phyloP scores from a whole-genome alignment of 495 filamentous ascomycete species.

The Talaromyces nanjingensis region DNA sequence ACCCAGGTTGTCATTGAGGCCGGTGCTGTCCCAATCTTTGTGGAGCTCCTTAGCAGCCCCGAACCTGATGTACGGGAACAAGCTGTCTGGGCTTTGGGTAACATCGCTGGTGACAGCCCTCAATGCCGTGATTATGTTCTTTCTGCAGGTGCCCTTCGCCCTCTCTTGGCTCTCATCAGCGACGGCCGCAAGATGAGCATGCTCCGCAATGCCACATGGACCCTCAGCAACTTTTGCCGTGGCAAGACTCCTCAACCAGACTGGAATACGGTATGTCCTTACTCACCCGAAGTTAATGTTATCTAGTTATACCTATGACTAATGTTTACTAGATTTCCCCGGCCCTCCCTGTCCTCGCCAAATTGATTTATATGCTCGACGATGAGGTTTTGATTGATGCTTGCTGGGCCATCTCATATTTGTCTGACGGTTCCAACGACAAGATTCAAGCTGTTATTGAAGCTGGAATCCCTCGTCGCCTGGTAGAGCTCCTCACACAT shows the following conservation, averaged over 20 bases:
- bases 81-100: conserved; percentile 97
- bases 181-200: conserved; percentile 99
- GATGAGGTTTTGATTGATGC: conserved; percentile 99
- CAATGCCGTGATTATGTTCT: conserved; percentile 95
- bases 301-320: conserved; percentile 8
- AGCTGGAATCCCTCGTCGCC: conserved; percentile 91
- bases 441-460: conserved; percentile 99
- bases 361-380: conserved; percentile 96
- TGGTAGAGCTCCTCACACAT: conserved; percentile 97
- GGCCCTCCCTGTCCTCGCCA: conserved; percentile 91
- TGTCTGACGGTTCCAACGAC: conserved; percentile 98
- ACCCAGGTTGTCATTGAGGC: conserved; percentile 99
- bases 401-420: conserved; percentile 99
- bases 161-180: conserved; percentile 79
- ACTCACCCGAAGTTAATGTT: not conserved
- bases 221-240: conserved; percentile 99
- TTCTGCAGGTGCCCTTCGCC: conserved; percentile 79
- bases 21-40: conserved; percentile 96
- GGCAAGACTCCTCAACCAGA: conserved; percentile 99
- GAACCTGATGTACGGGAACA: conserved; percentile 99
- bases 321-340: conserved; percentile 67
- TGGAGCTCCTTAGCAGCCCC: conserved; percentile 87
- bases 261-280: conserved; percentile 72
- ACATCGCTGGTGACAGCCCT: conserved; percentile 98
- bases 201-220: conserved; percentile 99